Evolutionary conservation across 257 asterid genomes (phyloP).

Genomic region (Petrea volubilis): DNA sequence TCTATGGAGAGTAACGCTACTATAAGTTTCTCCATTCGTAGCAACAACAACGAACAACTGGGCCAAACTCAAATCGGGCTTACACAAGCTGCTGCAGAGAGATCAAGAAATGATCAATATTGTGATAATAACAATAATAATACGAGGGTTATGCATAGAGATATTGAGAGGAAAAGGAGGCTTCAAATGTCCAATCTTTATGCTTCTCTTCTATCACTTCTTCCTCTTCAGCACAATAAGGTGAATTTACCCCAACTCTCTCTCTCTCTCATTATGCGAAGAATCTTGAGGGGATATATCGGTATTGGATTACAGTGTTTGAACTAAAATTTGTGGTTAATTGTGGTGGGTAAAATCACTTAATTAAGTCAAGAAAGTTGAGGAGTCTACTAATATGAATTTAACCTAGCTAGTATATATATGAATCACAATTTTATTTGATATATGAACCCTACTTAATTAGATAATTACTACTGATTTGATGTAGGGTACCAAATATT

Average conservation of each 20-base stretch:
- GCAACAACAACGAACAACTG: neutral
- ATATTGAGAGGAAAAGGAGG: constrained; percentile 46
- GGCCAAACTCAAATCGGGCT: neutral
- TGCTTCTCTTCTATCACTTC: constrained; percentile 45
- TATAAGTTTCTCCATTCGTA: constrained; percentile 9
- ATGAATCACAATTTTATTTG: too few relatives aligned
- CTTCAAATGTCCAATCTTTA: constrained; percentile 40
- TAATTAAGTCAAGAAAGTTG: too few relatives aligned
- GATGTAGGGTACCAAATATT: too few relatives aligned
- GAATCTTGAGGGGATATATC: neutral
- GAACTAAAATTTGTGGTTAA: too few relatives aligned
- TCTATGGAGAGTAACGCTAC: neutral
- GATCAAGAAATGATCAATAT: neutral
- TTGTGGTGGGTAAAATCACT: too few relatives aligned
- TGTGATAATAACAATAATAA: neutral
- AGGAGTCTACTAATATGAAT: too few relatives aligned
- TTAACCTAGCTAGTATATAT: too few relatives aligned
- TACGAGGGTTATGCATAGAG: constrained; percentile 42
- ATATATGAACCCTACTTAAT: too few relatives aligned
- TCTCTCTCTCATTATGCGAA: too few relatives aligned
- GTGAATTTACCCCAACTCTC: constrained; percentile 2
- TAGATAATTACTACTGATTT: too few relatives aligned
- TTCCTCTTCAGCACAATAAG: constrained; percentile 42
- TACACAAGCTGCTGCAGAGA: neutral
- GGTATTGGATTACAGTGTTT: too few relatives aligned